phyloP scores from a whole-genome alignment of 2,329 filamentous ascomycete species.

The Aspergillus pseudoglaucus region DNA sequence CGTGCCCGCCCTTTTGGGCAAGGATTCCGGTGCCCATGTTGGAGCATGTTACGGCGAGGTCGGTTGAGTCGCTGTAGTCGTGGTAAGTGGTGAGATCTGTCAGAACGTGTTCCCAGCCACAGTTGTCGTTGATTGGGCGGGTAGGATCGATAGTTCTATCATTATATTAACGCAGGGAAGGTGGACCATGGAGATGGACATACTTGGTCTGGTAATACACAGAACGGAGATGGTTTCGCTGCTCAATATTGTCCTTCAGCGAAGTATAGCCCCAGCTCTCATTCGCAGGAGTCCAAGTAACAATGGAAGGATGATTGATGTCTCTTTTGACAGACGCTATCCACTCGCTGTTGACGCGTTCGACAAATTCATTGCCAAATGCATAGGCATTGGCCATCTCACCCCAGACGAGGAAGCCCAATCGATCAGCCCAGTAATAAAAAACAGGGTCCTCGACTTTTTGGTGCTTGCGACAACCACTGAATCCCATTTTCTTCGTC shows the following conservation, averaged over 20 bases:
- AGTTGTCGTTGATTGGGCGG: slow-evolving; percentile 63
- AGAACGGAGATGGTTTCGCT: slow-evolving; percentile 58
- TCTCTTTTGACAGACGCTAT: slow-evolving; percentile 55
- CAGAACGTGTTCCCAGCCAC: slow-evolving; percentile 62
- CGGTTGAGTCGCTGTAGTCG: slow-evolving; percentile 56
- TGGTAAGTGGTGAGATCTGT: slow-evolving; percentile 63
- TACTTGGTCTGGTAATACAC: slow-evolving; percentile 61
- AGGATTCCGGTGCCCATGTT: slow-evolving; percentile 49
- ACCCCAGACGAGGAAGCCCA: slow-evolving; percentile 62
- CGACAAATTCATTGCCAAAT: slow-evolving; percentile 53
- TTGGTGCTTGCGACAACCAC: slow-evolving; percentile 62
- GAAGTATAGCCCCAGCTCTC: slow-evolving; percentile 58
- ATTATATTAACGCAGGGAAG: neutral
- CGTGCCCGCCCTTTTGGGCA: slow-evolving; percentile 44
- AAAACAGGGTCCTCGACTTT: slow-evolving; percentile 63
- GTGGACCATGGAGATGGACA: slow-evolving; percentile 7
- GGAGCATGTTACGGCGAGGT: slow-evolving; percentile 50
- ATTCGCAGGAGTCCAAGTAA: slow-evolving; percentile 63
- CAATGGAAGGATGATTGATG: slow-evolving; percentile 58
- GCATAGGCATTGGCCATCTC: slow-evolving; percentile 65
- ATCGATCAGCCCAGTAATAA: slow-evolving; percentile 59
- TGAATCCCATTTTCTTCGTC: slow-evolving; percentile 60
- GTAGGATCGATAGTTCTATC: slow-evolving; percentile 52
- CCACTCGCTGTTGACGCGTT: slow-evolving; percentile 61
- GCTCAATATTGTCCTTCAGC: slow-evolving; percentile 50